phyloP scores from a whole-genome alignment of 2,329 filamentous ascomycete genomes.

The Lasiodiplodia gonubiensis region DNA sequence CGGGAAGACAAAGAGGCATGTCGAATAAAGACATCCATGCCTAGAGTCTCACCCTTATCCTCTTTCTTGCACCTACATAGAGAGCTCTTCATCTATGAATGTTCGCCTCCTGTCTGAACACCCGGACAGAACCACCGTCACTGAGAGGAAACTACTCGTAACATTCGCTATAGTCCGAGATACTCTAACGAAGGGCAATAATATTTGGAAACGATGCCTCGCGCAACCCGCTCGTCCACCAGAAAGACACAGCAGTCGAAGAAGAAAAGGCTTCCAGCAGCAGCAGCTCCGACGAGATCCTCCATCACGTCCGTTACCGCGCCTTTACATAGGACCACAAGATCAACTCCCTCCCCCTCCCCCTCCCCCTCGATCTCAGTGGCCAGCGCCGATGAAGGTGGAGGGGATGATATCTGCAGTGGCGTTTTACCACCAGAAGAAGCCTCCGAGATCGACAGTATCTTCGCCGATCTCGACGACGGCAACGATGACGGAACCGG shows the following conservation, averaged over 20 bases:
- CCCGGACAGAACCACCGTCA: background rate
- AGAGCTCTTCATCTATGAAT: background rate
- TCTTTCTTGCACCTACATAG: background rate
- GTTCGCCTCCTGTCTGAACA: background rate
- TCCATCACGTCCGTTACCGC: background rate
- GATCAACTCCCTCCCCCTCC: background rate
- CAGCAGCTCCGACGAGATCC: background rate
- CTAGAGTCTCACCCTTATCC: background rate
- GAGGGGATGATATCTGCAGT: background rate
- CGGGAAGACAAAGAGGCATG: slow-evolving; percentile 9
- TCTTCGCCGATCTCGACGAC: background rate
- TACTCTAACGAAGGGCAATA: background rate
- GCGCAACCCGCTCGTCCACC: background rate
- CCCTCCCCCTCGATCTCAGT: background rate
- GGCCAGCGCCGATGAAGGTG: background rate
- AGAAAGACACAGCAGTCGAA: background rate
- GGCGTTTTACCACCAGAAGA: background rate
- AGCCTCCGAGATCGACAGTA: background rate
- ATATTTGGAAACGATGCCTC: background rate
- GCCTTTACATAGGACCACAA: background rate
- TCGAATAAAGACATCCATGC: background rate
- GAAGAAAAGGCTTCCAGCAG: background rate
- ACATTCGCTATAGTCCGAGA: background rate
- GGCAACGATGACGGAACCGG: too few relatives aligned
- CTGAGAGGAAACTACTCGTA: background rate